phyloP scores from a whole-genome alignment of 768 basidiomycete genomes.

The Suillus occidentalis region DNA sequence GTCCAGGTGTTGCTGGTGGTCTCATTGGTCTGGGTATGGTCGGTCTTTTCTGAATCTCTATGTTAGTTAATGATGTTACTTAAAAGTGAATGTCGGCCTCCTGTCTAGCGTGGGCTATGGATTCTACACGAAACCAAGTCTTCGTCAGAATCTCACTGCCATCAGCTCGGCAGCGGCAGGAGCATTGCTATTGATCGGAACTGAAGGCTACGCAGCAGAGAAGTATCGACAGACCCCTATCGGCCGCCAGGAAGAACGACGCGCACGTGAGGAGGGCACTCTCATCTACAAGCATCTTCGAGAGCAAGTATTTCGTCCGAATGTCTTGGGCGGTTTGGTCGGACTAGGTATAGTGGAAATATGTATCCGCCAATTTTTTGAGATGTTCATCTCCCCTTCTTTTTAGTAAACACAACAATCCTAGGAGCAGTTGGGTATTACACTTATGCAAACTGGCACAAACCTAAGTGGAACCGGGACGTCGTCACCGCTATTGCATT shows the following conservation, averaged over 20 bases:
- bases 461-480: conserved; percentile 62
- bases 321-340: conserved; percentile 63
- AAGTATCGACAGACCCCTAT: conserved; percentile 57
- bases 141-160: conserved; percentile 56
- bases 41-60: not conserved
- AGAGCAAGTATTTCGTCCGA: conserved; percentile 61
- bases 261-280: conserved; percentile 58
- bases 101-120: conserved; percentile 60
- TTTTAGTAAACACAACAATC: conserved; percentile 62
- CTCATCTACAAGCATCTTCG: conserved; percentile 52
- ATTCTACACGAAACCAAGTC: conserved; percentile 60
- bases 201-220: conserved; percentile 65
- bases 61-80: not conserved
- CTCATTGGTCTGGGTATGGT: conserved; percentile 64
- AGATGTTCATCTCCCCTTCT: not conserved
- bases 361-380: not conserved
- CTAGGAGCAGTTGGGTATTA: conserved; percentile 64
- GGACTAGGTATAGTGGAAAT: conserved; percentile 50
- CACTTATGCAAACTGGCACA: conserved; percentile 65
- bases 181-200: conserved; percentile 54
- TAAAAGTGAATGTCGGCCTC: conserved; percentile 68
- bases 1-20: conserved; percentile 72
- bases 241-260: conserved; percentile 55
- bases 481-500: conserved; percentile 56
- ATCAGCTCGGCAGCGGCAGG: conserved; percentile 55